phyloP scores from a whole-genome alignment of 371 early-diverging fungal species.

The Rhizopus delemar region DNA sequence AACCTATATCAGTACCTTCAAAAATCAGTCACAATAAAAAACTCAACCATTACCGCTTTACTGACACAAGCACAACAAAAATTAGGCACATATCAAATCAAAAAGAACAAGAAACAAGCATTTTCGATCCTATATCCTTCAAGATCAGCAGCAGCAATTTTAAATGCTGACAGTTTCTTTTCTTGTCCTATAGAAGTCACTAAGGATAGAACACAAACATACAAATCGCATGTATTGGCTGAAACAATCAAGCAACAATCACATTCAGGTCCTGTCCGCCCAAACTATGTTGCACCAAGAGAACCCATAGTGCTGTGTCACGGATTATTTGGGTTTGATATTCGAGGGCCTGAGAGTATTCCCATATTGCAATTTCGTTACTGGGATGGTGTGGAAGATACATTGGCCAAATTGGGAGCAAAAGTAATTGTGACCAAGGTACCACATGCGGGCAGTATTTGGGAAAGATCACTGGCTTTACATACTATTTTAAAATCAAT shows the following conservation, averaged over 20 bases:
- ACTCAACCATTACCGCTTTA: slow-evolving; percentile 7
- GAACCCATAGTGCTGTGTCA: slow-evolving; percentile 90
- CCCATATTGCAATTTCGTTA: slow-evolving; percentile 86
- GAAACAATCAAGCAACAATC: slow-evolving; percentile 18
- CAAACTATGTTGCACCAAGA: slow-evolving; percentile 74
- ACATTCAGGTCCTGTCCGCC: slow-evolving; percentile 15
- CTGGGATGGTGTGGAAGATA: slow-evolving; percentile 86
- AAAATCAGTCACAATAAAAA: slow-evolving; percentile 14
- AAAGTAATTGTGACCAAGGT: slow-evolving; percentile 84
- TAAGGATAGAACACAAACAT: background rate
- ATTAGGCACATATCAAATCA: slow-evolving; percentile 9
- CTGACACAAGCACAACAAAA: slow-evolving; percentile 20
- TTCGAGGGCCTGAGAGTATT: slow-evolving; percentile 69
- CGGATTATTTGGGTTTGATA: slow-evolving; percentile 90
- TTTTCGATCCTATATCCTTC: slow-evolving; percentile 68
- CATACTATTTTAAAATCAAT: slow-evolving; percentile 62
- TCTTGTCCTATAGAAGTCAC: slow-evolving; percentile 7
- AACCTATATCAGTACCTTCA: slow-evolving; percentile 25
- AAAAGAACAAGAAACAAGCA: background rate
- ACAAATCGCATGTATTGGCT: background rate
- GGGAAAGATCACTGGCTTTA: slow-evolving; percentile 77
- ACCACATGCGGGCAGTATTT: slow-evolving; percentile 77
- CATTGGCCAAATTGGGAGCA: slow-evolving; percentile 76
- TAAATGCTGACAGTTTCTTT: slow-evolving; percentile 61
- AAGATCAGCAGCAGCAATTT: slow-evolving; percentile 58